These are phyloP conservation scores for Combretum micranthum DNA, from an alignment of 345 rosid species.

Conservation along the genomic window DNA sequence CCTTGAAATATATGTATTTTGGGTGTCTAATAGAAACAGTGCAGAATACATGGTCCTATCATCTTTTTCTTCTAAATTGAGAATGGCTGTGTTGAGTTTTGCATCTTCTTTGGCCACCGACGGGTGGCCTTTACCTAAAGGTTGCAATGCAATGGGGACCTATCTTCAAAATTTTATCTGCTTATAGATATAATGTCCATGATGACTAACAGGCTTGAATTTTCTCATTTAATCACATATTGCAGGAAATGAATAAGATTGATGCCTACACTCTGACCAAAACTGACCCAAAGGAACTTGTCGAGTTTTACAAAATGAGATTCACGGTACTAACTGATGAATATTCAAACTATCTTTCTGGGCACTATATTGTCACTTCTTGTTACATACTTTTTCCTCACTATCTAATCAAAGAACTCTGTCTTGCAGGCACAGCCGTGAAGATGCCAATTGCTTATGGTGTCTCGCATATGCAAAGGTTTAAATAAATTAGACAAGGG, in stretches of 20 bases:
- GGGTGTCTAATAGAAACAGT: too few relatives aligned
- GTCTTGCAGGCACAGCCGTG: conserved; percentile 14
- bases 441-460: neutral
- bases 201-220: too few relatives aligned
- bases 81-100: neutral
- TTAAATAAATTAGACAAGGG: too few relatives aligned
- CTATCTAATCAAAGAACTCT: neutral
- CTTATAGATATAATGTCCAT: too few relatives aligned
- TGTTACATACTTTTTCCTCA: neutral
- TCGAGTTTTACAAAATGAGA: conserved; percentile 39
- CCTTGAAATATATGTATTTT: neutral
- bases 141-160: too few relatives aligned
- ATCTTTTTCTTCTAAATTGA: neutral
- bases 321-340: conserved; percentile 27
- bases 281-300: conserved; percentile 36
- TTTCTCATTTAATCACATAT: neutral
- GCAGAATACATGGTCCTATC: neutral
- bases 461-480: too few relatives aligned
- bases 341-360: neutral
- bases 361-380: neutral
- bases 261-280: conserved; percentile 68
- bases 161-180: too few relatives aligned
- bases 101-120: too few relatives aligned
- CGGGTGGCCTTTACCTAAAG: too few relatives aligned
- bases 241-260: conserved; percentile 67